Percentiles rank a stretch among this genome's conserved stretches.
These are phyloP conservation scores for Cucurbita maxima DNA, from an alignment of 306 rosid species.

Conservation along the genomic window DNA sequence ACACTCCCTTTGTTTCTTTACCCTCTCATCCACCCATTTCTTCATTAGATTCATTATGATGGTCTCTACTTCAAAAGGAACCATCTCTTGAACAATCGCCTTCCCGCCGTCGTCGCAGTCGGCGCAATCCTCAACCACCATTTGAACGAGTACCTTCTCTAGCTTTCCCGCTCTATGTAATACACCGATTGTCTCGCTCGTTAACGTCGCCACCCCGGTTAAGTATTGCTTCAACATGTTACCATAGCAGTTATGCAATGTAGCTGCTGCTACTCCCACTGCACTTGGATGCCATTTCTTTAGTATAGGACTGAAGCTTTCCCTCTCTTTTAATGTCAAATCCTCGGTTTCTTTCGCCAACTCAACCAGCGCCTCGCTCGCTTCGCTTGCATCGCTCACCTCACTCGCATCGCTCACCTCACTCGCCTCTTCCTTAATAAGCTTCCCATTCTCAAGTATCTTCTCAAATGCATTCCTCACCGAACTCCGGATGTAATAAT, in stretches of 20 bases:
- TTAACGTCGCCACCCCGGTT: conserved; percentile 30
- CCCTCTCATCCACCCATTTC: conserved; percentile 53
- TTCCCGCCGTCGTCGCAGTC: conserved; percentile 64
- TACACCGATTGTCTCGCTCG: conserved; percentile 43
- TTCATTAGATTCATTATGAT: conserved; percentile 49
- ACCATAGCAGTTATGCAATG: conserved; percentile 69
- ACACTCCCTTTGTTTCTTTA: conserved; percentile 37
- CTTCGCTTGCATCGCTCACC: conserved; percentile 3
- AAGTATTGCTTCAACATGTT: conserved; percentile 56
- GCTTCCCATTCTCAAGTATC: conserved; percentile 39
- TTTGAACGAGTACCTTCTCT: conserved; percentile 70
- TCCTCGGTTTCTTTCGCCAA: conserved; percentile 74
- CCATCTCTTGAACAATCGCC: conserved; percentile 57
- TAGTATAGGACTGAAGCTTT: conserved; percentile 46
- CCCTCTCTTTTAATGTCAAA: conserved; percentile 65
- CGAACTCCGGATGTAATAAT: conserved; percentile 51
- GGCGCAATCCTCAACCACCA: conserved; percentile 64
- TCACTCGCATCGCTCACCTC: conserved; percentile 21
- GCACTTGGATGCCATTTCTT: conserved; percentile 58
- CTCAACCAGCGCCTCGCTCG: conserved; percentile 32
- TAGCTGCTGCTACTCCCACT: conserved; percentile 57
- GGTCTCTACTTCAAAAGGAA: conserved; percentile 75
- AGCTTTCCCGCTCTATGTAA: conserved; percentile 61
- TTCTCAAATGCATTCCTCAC: conserved; percentile 44
- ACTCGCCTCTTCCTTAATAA: conserved; percentile 31